Conservation (phyloP, 805 yeast genomes). For the Blastobotrys parvus region DNA sequence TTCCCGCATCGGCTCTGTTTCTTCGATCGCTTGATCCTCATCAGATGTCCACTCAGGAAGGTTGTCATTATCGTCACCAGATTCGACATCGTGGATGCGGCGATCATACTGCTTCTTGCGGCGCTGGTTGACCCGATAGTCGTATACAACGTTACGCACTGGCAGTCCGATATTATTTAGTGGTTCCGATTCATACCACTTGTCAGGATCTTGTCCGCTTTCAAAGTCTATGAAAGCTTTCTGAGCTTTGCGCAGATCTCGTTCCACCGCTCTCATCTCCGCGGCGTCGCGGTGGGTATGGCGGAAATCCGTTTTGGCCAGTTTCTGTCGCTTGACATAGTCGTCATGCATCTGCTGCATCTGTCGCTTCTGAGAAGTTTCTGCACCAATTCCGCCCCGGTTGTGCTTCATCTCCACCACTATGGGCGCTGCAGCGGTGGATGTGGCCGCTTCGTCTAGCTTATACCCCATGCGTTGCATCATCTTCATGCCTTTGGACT, state of each 20-base stretch:
- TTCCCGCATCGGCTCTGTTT: slow-evolving; percentile 26
- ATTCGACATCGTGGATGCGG: too few relatives aligned
- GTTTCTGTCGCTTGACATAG: slow-evolving; percentile 1
- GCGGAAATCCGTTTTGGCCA: slow-evolving; percentile 6
- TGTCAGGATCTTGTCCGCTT: slow-evolving; percentile 5
- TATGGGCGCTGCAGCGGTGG: slow-evolving; percentile 5
- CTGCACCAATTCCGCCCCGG: slow-evolving; percentile 13
- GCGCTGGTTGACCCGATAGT: slow-evolving; percentile 3
- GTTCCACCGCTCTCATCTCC: background rate
- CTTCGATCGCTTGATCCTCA: slow-evolving; percentile 23
- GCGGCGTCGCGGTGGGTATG: background rate
- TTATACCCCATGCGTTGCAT: slow-evolving; percentile 56
- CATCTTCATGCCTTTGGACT: slow-evolving; percentile 30
- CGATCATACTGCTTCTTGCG: background rate
- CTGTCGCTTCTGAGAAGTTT: slow-evolving; percentile 6
- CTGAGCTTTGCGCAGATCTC: slow-evolving; percentile 3
- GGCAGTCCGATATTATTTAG: slow-evolving; percentile 16
- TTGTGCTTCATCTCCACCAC: slow-evolving; percentile 5
- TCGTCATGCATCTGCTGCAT: slow-evolving; percentile 8
- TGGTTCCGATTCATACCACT: slow-evolving; percentile 2
- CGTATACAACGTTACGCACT: slow-evolving; percentile 7
- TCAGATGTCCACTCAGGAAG: too few relatives aligned
- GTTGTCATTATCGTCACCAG: too few relatives aligned
- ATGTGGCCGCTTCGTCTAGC: slow-evolving; percentile 28
- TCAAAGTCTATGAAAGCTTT: slow-evolving; percentile 9